Conservation (phyloP, 2,329 filamentous ascomycete species). For the Cladophialophora exuberans region DNA sequence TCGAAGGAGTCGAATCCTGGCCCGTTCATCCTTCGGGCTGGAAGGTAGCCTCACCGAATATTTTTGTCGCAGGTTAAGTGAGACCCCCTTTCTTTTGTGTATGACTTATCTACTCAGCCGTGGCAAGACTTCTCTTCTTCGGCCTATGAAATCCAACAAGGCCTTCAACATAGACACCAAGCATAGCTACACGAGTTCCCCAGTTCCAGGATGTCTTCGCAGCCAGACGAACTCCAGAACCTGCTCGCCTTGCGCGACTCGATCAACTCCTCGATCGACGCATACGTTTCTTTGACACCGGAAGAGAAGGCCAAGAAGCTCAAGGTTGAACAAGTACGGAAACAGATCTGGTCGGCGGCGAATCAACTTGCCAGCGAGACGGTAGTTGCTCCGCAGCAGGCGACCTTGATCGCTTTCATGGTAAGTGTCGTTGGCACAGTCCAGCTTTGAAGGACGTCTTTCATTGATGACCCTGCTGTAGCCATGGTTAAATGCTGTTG, state of each 20-base stretch:
- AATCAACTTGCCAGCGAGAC: slow-evolving; percentile 10
- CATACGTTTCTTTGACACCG: slow-evolving; percentile 2
- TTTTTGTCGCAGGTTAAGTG: too few species aligned
- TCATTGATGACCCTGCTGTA: background rate
- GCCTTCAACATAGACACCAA: too few species aligned
- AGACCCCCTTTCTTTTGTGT: too few species aligned
- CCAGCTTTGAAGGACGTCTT: background rate
- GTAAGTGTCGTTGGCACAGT: slow-evolving; percentile 2
- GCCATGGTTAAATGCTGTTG: slow-evolving; percentile 18
- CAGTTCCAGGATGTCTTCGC: slow-evolving; percentile 1
- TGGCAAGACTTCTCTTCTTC: too few species aligned
- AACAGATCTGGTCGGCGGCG: slow-evolving; percentile 13
- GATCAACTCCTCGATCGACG: slow-evolving; percentile 14
- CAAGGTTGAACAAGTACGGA: slow-evolving; percentile 2
- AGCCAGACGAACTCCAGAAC: slow-evolving; percentile 6
- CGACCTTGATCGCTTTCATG: slow-evolving; percentile 12
- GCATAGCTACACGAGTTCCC: background rate
- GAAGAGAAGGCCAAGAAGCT: slow-evolving; percentile 9
- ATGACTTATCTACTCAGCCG: too few species aligned
- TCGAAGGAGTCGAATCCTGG: too few species aligned
- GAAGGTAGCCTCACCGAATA: too few species aligned
- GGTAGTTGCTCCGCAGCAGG: slow-evolving; percentile 2
- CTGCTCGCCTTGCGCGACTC: slow-evolving; percentile 16
- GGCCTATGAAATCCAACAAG: too few species aligned
- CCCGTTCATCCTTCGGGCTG: too few species aligned